Conservation (phyloP, 768 basidiomycete genomes). For the Leccinellum luteum region DNA sequence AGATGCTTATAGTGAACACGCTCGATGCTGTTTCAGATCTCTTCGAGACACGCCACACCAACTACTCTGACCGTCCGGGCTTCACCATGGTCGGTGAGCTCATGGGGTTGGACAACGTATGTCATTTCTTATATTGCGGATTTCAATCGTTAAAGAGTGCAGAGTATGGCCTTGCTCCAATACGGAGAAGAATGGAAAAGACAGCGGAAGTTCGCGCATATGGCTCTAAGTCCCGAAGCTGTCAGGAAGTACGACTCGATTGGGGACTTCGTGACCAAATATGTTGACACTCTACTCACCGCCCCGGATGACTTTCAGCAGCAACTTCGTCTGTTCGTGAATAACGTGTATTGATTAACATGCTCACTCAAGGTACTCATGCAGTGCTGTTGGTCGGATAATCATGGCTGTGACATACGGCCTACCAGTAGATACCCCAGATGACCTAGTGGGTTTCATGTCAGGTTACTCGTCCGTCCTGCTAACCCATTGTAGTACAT, state of each 20-base stretch:
- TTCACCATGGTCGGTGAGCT: slow-evolving; percentile 39
- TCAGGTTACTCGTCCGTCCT: background rate
- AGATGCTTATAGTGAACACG: slow-evolving; percentile 30
- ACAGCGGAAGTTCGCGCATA: slow-evolving; percentile 30
- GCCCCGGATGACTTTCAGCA: slow-evolving; percentile 17
- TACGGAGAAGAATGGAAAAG: slow-evolving; percentile 20
- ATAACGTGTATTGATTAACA: background rate
- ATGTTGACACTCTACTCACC: slow-evolving; percentile 12
- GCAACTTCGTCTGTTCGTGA: slow-evolving; percentile 21
- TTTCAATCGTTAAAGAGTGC: background rate
- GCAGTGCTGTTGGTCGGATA: slow-evolving; percentile 13
- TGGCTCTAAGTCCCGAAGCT: slow-evolving; percentile 27
- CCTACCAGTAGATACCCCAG: slow-evolving; percentile 14
- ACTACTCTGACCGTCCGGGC: slow-evolving; percentile 32
- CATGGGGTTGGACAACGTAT: slow-evolving; percentile 24
- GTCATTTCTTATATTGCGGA: background rate
- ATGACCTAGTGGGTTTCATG: slow-evolving; percentile 17
- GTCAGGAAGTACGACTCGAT: slow-evolving; percentile 33
- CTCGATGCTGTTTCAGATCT: slow-evolving; percentile 27
- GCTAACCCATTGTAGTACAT: slow-evolving; percentile 25
- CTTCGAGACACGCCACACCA: slow-evolving; percentile 24
- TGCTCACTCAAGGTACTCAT: background rate
- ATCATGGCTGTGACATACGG: slow-evolving; percentile 28
- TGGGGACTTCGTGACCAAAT: slow-evolving; percentile 28
- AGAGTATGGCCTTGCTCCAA: slow-evolving; percentile 25